Percentiles rank a stretch among this genome's conserved stretches.
Conservation (phyloP, 179 eudicot genomes). For the Gypsophila paniculata region DNA sequence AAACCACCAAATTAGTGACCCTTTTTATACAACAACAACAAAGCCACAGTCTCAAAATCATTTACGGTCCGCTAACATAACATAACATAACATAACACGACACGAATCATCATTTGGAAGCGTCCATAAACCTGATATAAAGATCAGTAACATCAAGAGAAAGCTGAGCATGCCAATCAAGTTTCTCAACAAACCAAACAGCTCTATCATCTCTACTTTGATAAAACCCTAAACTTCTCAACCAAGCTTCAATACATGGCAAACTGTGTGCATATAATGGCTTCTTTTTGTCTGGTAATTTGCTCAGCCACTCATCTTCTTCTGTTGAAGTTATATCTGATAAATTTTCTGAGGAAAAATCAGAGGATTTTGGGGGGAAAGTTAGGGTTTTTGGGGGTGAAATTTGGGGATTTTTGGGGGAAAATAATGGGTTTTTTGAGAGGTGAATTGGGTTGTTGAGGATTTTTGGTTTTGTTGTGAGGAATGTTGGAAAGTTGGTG, state of each 20-base stretch:
- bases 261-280: slow-evolving; percentile 84
- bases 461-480: not conserved
- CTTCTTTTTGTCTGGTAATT: slow-evolving; percentile 81
- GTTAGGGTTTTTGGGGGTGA: slow-evolving; percentile 6
- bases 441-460: slow-evolving; percentile 21
- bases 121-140: slow-evolving; percentile 51
- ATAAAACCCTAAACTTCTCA: slow-evolving; percentile 61
- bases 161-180: slow-evolving; percentile 81
- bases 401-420: slow-evolving; percentile 19
- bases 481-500: slow-evolving; percentile 17
- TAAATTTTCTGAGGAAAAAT: slow-evolving; percentile 29
- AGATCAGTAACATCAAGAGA: slow-evolving; percentile 87
- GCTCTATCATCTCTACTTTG: slow-evolving; percentile 80
- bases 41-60: too few species aligned
- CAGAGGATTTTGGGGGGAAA: slow-evolving; percentile 12
- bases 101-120: too few species aligned
- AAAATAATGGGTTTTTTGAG: slow-evolving; percentile 26
- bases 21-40: too few species aligned
- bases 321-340: slow-evolving; percentile 16
- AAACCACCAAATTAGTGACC: too few species aligned
- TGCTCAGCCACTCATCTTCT: slow-evolving; percentile 72
- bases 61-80: too few species aligned
- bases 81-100: too few species aligned
- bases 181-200: slow-evolving; percentile 68
- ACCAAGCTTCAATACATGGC: slow-evolving; percentile 86